phyloP scores from a whole-genome alignment of 2,329 filamentous ascomycete species.

The Xylariaceae sp. region DNA sequence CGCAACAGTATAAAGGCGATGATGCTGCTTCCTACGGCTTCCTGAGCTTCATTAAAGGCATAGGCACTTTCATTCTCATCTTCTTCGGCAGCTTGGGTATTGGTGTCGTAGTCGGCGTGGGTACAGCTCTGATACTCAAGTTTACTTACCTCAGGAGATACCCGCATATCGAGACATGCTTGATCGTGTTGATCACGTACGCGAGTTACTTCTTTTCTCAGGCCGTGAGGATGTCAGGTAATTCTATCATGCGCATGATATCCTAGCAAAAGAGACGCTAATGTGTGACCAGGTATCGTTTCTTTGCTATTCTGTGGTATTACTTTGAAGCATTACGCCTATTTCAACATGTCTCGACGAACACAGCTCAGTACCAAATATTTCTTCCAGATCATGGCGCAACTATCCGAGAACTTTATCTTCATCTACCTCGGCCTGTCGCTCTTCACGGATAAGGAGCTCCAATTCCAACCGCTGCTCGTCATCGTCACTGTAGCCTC shows the following conservation, averaged over 20 bases:
- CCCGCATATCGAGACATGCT: slow-evolving; percentile 93
- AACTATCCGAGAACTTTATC: slow-evolving; percentile 98
- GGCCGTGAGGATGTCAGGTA: slow-evolving; percentile 91
- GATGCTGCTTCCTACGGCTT: slow-evolving; percentile 67
- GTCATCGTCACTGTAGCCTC: slow-evolving; percentile 89
- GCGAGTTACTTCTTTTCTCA: slow-evolving; percentile 98
- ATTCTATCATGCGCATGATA: slow-evolving; percentile 29
- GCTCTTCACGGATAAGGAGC: slow-evolving; percentile 81
- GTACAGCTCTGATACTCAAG: slow-evolving; percentile 82
- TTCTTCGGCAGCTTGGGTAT: slow-evolving; percentile 94
- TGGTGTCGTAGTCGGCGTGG: slow-evolving; percentile 79
- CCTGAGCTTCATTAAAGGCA: slow-evolving; percentile 80
- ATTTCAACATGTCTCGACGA: slow-evolving; percentile 98
- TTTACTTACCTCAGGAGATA: slow-evolving; percentile 89
- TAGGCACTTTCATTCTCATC: slow-evolving; percentile 89
- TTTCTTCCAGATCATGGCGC: slow-evolving; percentile 88
- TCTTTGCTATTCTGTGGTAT: slow-evolving; percentile 96
- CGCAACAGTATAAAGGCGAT: slow-evolving; percentile 82
- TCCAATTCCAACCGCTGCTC: slow-evolving; percentile 89
- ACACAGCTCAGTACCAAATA: slow-evolving; percentile 98
- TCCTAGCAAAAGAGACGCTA: neutral
- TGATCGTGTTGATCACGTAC: slow-evolving; percentile 91
- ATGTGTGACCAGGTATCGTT: slow-evolving; percentile 66
- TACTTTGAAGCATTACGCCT: slow-evolving; percentile 96
- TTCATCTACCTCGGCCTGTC: slow-evolving; percentile 97